These are phyloP conservation scores for Larix sibirica DNA, from an alignment of 83 land plant genomes.

Conservation along the genomic window DNA sequence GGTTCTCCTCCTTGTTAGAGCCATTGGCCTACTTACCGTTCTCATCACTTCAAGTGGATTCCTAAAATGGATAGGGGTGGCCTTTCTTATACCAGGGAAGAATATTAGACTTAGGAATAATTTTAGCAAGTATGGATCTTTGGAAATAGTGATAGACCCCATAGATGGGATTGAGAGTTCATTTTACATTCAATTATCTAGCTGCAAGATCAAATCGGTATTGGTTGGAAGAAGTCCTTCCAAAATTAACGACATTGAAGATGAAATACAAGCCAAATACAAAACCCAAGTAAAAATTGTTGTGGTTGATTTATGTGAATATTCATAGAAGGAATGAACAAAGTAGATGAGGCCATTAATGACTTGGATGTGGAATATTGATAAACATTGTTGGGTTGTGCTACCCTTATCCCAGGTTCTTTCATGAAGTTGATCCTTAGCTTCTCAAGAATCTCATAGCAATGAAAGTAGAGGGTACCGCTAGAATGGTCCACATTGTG, in stretches of 20 bases:
- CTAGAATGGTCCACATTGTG: slow-evolving; percentile 57
- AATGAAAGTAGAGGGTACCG: slow-evolving; percentile 62
- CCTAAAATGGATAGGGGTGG: slow-evolving; percentile 29
- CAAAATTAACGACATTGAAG: slow-evolving; percentile 21
- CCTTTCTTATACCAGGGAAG: slow-evolving; percentile 53
- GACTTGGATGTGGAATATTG: slow-evolving; percentile 63
- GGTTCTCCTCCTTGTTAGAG: not conserved
- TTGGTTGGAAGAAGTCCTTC: slow-evolving; percentile 48
- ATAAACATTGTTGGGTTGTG: slow-evolving; percentile 65
- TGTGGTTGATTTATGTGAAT: slow-evolving; percentile 49
- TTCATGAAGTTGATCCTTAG: slow-evolving; percentile 75
- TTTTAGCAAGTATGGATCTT: slow-evolving; percentile 47
- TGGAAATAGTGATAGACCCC: slow-evolving; percentile 64
- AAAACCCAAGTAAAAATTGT: slow-evolving; percentile 29
- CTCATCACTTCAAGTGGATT: not conserved
- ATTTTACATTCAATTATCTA: slow-evolving; percentile 47
- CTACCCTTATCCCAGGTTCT: slow-evolving; percentile 78
- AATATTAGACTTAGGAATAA: not conserved
- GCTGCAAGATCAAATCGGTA: slow-evolving; percentile 42
- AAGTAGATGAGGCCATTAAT: slow-evolving; percentile 32
- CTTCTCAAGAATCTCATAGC: slow-evolving; percentile 63
- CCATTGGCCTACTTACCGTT: slow-evolving; percentile 23
- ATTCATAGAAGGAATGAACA: slow-evolving; percentile 22
- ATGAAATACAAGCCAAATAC: slow-evolving; percentile 14
- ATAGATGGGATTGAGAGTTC: slow-evolving; percentile 64